Evolutionary conservation across 345 rosid species (phyloP), one percentile per base, ranked within the genome.

Genomic region (Dipteronia dyeriana): DNA sequence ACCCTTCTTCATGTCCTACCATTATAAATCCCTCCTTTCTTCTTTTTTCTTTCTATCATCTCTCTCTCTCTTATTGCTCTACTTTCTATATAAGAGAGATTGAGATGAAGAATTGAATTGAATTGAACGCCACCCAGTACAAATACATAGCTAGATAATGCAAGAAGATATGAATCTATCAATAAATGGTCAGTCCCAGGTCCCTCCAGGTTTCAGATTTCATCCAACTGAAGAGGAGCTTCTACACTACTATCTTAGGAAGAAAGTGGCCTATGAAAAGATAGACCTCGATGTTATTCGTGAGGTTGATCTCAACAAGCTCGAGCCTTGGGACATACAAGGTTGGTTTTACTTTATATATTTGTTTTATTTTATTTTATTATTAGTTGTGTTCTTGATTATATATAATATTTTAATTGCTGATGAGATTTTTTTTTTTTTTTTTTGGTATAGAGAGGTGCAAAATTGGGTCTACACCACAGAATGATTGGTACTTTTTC

Each of bases 241-340:
- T 62, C 97, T 96, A 61, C 97, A 91, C 77, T 94, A 96, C 76
- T 96, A 96, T 75, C 93, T 96, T 25, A 85, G 94, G 74, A 96
- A 96, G 88, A 96, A 96, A 79, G 97, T 96, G 9, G 88, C 91
- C 7, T 89, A 82, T 67, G 91, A 91, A 79, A 90, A 89, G 87
- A 90, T 96, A 20, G 99, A 96, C 86, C 97, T 96, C 56, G 97
- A 96, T 79, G 98, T 96, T 57, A 96, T 96, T 74, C 97, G 94
- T 45, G 99, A 96, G 79, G 98, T 96, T 9, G 99, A 96, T 89
- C 99, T 96, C 60, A 96, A 94, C 81, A 96, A 96, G 90, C 99
- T 96, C 64, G 98, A 96, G 82, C 99, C 99, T 2, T 96, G 99
- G 99, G 99, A 96, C 84, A 91, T 96, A 68, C 99, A 94, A 87